phyloP scores from a whole-genome alignment of 495 filamentous ascomycete genomes.

The Chaetomium cochliodes region DNA sequence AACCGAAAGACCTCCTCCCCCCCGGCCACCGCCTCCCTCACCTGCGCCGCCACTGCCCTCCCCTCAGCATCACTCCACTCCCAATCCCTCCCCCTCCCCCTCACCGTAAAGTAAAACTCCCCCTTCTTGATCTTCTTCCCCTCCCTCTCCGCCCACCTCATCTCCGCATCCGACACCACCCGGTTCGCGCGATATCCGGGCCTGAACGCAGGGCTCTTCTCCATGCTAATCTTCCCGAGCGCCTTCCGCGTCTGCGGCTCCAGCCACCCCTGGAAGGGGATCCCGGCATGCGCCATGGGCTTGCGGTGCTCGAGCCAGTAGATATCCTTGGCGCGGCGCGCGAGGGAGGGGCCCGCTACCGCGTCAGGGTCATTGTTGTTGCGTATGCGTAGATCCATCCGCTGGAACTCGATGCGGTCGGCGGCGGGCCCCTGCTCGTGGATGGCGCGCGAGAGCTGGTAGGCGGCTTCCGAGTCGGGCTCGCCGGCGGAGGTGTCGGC shows the following conservation, averaged over 20 bases:
- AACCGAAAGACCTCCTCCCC: slow-evolving; percentile 20
- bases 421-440: slow-evolving; percentile 26
- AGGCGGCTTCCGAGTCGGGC: slow-evolving; percentile 27
- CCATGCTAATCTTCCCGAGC: slow-evolving; percentile 29
- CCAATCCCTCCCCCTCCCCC: slow-evolving; percentile 24
- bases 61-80: slow-evolving; percentile 32
- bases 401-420: slow-evolving; percentile 30
- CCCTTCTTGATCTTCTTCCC: slow-evolving; percentile 5
- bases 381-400: slow-evolving; percentile 33
- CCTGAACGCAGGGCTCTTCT: slow-evolving; percentile 28
- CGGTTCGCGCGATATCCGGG: slow-evolving; percentile 28
- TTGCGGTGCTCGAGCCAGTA: slow-evolving; percentile 31
- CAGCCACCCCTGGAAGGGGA: slow-evolving; percentile 25
- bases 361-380: slow-evolving; percentile 27
- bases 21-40: slow-evolving; percentile 5
- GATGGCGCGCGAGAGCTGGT: slow-evolving; percentile 34
- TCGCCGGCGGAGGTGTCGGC: slow-evolving; percentile 16
- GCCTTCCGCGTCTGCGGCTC: slow-evolving; percentile 24
- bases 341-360: slow-evolving; percentile 13
- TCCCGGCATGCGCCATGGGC: slow-evolving; percentile 19
- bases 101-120: slow-evolving; percentile 1
- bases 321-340: slow-evolving; percentile 26
- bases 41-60: slow-evolving; percentile 32
- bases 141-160: background rate
- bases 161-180: slow-evolving; percentile 26